A percentile compares a stretch with the other conserved stretches of the same genome.
Evolutionary conservation across 129 eudicot species (phyloP).

Genomic region (Tagetes erecta): DNA sequence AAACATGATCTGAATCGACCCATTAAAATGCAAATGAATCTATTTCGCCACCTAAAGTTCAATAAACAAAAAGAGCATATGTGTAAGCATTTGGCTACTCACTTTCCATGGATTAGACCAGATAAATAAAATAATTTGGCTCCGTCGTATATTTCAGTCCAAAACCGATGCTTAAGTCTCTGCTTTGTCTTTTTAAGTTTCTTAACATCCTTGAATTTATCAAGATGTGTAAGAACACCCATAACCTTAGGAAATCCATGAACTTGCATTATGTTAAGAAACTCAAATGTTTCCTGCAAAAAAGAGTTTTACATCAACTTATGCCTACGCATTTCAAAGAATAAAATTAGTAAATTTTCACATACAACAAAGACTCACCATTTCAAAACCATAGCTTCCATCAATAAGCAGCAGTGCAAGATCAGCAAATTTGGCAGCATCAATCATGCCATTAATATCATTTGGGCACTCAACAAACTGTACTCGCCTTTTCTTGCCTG

Average conservation of each 20-base stretch:
- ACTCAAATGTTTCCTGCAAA: slow-evolving; percentile 94
- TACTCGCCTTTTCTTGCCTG: slow-evolving; percentile 85
- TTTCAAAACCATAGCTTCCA: slow-evolving; percentile 98
- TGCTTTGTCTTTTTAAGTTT: slow-evolving; percentile 92
- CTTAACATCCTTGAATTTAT: slow-evolving; percentile 91
- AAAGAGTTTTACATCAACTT: neutral
- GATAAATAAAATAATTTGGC: slow-evolving; percentile 94
- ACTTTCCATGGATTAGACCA: slow-evolving; percentile 94
- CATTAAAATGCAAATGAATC: slow-evolving; percentile 5
- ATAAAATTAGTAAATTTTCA: neutral
- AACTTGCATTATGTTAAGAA: slow-evolving; percentile 85
- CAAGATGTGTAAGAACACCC: slow-evolving; percentile 98
- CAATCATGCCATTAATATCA: slow-evolving; percentile 96
- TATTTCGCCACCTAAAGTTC: neutral
- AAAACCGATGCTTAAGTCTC: slow-evolving; percentile 91
- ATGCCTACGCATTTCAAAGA: neutral
- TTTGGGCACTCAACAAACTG: slow-evolving; percentile 96
- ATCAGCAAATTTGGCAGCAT: slow-evolving; percentile 91
- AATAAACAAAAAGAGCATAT: neutral
- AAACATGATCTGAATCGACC: neutral
- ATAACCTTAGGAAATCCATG: slow-evolving; percentile 98
- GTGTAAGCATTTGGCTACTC: slow-evolving; percentile 34
- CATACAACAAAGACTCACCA: slow-evolving; percentile 49
- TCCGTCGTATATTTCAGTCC: slow-evolving; percentile 95
- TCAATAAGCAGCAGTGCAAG: slow-evolving; percentile 82